These are phyloP conservation scores for Trichomonascaceae sp. DNA, from an alignment of 1,139 yeast species.

Conservation along the genomic window DNA sequence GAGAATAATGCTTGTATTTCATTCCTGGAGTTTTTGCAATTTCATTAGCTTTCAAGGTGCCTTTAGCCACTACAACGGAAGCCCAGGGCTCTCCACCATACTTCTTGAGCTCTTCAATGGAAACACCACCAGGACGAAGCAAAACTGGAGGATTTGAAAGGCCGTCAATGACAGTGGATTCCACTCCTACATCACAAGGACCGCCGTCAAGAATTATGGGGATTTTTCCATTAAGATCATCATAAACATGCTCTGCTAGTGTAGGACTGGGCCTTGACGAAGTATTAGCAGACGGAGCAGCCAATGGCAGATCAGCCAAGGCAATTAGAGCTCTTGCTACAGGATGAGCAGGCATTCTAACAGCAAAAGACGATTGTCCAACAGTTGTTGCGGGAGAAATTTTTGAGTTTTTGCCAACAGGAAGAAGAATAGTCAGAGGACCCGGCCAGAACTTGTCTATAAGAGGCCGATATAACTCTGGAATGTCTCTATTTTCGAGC, in stretches of 20 bases:
- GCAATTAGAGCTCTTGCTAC: constrained; percentile 88
- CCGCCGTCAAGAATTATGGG: constrained; percentile 92
- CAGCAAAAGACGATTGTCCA: constrained; percentile 84
- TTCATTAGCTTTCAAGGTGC: constrained; percentile 57
- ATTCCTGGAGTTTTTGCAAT: constrained; percentile 92
- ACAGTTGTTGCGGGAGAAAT: constrained; percentile 77
- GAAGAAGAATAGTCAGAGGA: constrained; percentile 80
- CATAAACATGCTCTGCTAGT: constrained; percentile 71
- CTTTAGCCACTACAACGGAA: constrained; percentile 55
- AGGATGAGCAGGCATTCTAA: constrained; percentile 79
- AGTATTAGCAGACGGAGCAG: constrained; percentile 97
- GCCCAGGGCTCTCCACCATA: constrained; percentile 66
- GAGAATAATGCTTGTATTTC: constrained; percentile 95
- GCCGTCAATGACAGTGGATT: constrained; percentile 91
- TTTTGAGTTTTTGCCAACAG: constrained; percentile 45
- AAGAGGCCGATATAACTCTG: constrained; percentile 57
- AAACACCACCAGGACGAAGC: constrained; percentile 89
- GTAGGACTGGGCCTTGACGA: constrained; percentile 96
- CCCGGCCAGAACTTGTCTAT: constrained; percentile 88
- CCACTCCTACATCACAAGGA: constrained; percentile 82
- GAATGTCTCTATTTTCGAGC: constrained; percentile 48
- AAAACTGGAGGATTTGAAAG: constrained; percentile 77
- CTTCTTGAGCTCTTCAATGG: constrained; percentile 61
- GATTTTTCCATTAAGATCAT: constrained; percentile 73
- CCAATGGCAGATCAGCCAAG: constrained; percentile 80